These are phyloP conservation scores for Populus nigra DNA, from an alignment of 345 rosid genomes.

Conservation along the genomic window DNA sequence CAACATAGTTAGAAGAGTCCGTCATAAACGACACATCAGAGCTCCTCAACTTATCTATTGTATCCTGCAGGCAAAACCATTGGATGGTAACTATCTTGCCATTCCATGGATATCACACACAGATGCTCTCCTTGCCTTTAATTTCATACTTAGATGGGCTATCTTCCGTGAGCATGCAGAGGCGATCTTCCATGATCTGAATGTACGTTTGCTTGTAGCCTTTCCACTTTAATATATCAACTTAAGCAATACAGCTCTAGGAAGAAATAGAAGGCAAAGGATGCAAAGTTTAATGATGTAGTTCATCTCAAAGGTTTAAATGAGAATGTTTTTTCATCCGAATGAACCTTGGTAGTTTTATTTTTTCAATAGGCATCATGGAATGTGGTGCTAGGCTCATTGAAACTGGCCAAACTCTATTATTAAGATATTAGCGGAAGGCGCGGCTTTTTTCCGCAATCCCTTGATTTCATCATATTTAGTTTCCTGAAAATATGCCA, in stretches of 20 bases:
- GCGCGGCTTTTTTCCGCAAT: neutral
- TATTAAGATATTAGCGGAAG: neutral
- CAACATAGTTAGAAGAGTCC: neutral
- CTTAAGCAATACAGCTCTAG: neutral
- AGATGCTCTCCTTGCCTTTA: neutral
- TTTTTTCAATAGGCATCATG: neutral
- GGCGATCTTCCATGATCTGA: neutral
- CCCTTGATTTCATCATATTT: neutral
- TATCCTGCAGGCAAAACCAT: neutral
- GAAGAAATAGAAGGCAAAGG: neutral
- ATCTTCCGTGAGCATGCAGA: neutral
- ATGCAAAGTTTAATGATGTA: neutral
- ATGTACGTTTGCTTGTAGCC: neutral
- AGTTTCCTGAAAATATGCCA: neutral
- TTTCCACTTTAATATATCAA: neutral
- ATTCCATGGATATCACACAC: neutral
- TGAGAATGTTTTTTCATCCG: neutral
- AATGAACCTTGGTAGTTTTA: neutral
- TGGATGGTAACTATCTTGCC: neutral
- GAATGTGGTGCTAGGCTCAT: neutral
- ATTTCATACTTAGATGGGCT: neutral
- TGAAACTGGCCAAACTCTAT: neutral
- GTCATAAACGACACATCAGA: neutral
- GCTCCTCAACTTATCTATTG: neutral
- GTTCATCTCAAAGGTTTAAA: neutral